These are phyloP conservation scores for Grammothele lineata DNA, from an alignment of 768 basidiomycete genomes.

Conservation along the genomic window DNA sequence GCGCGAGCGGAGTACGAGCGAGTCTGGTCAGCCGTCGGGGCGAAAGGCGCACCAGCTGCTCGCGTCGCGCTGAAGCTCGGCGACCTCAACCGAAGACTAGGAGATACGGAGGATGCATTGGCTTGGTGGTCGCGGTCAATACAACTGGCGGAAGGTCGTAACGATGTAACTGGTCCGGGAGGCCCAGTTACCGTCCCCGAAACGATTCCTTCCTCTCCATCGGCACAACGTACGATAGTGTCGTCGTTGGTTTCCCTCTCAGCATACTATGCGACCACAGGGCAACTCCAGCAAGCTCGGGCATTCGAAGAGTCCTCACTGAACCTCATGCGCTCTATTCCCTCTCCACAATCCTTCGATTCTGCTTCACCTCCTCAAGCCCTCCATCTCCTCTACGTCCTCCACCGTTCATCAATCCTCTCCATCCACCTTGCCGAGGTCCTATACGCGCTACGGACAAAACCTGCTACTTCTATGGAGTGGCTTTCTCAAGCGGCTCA, in stretches of 20 bases:
- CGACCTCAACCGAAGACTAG: slow-evolving; percentile 55
- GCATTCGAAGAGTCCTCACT: slow-evolving; percentile 54
- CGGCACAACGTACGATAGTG: slow-evolving; percentile 57
- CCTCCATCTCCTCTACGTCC: slow-evolving; percentile 60
- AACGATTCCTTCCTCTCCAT: slow-evolving; percentile 49
- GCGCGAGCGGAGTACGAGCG: slow-evolving; percentile 55
- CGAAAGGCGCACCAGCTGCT: slow-evolving; percentile 40
- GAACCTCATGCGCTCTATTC: slow-evolving; percentile 49
- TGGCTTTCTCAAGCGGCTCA: slow-evolving; percentile 59
- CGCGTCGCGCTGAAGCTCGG: slow-evolving; percentile 64
- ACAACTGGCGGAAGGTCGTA: slow-evolving; percentile 36
- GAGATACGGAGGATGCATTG: slow-evolving; percentile 48
- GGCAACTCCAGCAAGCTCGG: slow-evolving; percentile 51
- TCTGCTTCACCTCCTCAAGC: slow-evolving; percentile 50
- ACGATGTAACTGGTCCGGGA: slow-evolving; percentile 13
- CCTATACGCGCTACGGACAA: slow-evolving; percentile 43
- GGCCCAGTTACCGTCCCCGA: slow-evolving; percentile 29
- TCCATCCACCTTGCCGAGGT: slow-evolving; percentile 75
- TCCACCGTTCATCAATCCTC: slow-evolving; percentile 71
- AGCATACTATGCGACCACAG: slow-evolving; percentile 59
- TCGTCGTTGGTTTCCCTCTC: slow-evolving; percentile 68
- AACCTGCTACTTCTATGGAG: slow-evolving; percentile 44
- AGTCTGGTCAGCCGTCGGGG: slow-evolving; percentile 47
- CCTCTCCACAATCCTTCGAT: slow-evolving; percentile 39
- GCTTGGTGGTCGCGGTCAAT: slow-evolving; percentile 67